Evolutionary conservation across 2,329 filamentous ascomycete genomes (phyloP).

Genomic region (Pleochaeta shiraiana): DNA sequence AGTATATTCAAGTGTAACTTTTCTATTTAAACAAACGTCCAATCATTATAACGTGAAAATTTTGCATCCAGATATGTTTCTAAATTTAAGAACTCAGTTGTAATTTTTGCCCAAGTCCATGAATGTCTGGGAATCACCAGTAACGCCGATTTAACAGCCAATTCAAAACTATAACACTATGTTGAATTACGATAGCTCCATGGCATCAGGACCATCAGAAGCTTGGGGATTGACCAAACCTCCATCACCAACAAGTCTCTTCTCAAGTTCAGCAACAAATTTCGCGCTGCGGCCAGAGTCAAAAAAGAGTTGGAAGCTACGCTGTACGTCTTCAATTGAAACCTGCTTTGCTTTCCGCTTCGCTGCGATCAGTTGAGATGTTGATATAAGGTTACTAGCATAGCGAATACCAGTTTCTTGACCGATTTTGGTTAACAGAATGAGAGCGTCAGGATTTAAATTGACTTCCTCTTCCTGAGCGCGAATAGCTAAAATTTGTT

Average conservation of each 20-base stretch:
- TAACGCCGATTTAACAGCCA: not conserved
- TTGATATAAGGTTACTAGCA: constrained; percentile 95
- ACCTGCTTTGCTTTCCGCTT: constrained; percentile 78
- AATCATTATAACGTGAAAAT: too few relatives aligned
- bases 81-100: too few relatives aligned
- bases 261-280: constrained; percentile 79
- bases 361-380: constrained; percentile 65
- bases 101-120: too few relatives aligned
- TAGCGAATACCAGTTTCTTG: constrained; percentile 83
- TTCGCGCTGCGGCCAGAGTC: constrained; percentile 73
- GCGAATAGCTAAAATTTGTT: constrained; percentile 78
- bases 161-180: too few relatives aligned
- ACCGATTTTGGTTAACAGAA: constrained; percentile 86
- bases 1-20: too few relatives aligned
- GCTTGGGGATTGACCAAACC: constrained; percentile 53
- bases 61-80: too few relatives aligned
- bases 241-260: constrained; percentile 74
- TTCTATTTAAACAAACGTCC: too few relatives aligned
- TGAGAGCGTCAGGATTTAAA: constrained; percentile 69
- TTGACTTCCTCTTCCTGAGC: constrained; percentile 95
- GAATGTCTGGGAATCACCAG: not conserved
- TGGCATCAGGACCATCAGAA: constrained; percentile 33
- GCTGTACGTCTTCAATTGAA: constrained; percentile 68
- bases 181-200: constrained; percentile 30
- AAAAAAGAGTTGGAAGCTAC: constrained; percentile 87